Conservation (phyloP, 345 rosid species). For the Populus simonii region DNA sequence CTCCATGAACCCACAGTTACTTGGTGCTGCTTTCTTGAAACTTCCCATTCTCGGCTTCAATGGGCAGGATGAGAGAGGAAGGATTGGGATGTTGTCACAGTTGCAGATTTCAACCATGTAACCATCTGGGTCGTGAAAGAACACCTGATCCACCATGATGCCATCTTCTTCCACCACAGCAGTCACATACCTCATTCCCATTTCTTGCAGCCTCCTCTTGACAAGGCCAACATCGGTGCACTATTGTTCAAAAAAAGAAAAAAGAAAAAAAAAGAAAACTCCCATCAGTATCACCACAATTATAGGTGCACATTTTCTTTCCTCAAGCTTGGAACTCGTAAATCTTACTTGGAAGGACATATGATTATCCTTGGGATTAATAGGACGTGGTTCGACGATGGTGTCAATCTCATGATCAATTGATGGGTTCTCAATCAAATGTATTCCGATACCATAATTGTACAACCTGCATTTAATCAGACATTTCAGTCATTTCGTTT, state of each 20-base stretch:
- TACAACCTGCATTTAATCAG: slow-evolving; percentile 37
- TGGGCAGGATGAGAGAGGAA: slow-evolving; percentile 39
- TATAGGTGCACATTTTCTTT: neutral
- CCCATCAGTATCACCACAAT: neutral
- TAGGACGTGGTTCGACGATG: slow-evolving; percentile 35
- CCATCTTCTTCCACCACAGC: slow-evolving; percentile 53
- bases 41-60: slow-evolving; percentile 30
- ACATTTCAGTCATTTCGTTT: neutral
- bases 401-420: slow-evolving; percentile 38
- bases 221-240: slow-evolving; percentile 49
- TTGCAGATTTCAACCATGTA: slow-evolving; percentile 61
- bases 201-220: slow-evolving; percentile 43
- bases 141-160: slow-evolving; percentile 47
- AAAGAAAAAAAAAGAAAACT: neutral
- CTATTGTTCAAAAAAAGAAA: slow-evolving; percentile 12
- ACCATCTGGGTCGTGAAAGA: slow-evolving; percentile 66
- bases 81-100: slow-evolving; percentile 50
- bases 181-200: slow-evolving; percentile 49
- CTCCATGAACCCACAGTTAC: slow-evolving; percentile 47
- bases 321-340: neutral
- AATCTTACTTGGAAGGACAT: slow-evolving; percentile 49
- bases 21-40: slow-evolving; percentile 34
- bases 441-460: slow-evolving; percentile 58
- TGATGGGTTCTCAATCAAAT: slow-evolving; percentile 51
- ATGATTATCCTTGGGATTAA: slow-evolving; percentile 62